Evolutionary conservation across 2,329 filamentous ascomycete species (phyloP).

Genomic region (Fusarium chlamydosporum): DNA sequence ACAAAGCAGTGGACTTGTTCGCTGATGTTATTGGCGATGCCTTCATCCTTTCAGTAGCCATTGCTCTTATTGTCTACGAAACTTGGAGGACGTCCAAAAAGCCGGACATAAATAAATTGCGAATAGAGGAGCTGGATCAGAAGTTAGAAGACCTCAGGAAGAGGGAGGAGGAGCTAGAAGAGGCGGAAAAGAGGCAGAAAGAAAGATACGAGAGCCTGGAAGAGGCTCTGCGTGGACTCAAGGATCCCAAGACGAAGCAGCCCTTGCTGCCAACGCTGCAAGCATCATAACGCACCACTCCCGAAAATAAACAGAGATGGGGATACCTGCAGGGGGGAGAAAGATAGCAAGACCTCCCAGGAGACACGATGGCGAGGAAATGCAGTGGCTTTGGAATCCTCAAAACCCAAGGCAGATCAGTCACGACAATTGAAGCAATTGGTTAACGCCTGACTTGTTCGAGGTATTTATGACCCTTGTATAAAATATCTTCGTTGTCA

Average conservation of each 20-base stretch:
- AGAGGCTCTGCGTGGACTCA: constrained; percentile 65
- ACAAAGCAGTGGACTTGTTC: constrained; percentile 76
- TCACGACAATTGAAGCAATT: constrained; percentile 8
- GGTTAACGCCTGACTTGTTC: constrained; percentile 5
- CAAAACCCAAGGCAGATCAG: constrained; percentile 4
- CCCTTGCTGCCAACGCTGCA: constrained; percentile 63
- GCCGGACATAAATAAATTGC: constrained; percentile 70
- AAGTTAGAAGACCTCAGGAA: constrained; percentile 65
- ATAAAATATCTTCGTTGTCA: constrained; percentile 5
- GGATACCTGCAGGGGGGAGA: background rate
- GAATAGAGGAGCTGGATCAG: constrained; percentile 64
- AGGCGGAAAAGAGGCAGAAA: constrained; percentile 60
- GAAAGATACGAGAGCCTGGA: constrained; percentile 68
- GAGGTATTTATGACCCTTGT: constrained; percentile 6
- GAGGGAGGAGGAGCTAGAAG: constrained; percentile 65
- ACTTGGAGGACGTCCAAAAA: constrained; percentile 72
- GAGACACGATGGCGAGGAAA: constrained; percentile 6
- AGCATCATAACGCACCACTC: constrained; percentile 17
- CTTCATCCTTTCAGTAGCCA: constrained; percentile 73
- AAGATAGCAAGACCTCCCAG: background rate
- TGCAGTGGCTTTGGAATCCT: background rate
- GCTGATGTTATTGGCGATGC: constrained; percentile 75
- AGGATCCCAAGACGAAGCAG: constrained; percentile 70
- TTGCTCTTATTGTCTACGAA: constrained; percentile 71
- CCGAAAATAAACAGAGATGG: background rate